phyloP scores from a whole-genome alignment of 306 rosid species.

The Begonia masoniana region DNA sequence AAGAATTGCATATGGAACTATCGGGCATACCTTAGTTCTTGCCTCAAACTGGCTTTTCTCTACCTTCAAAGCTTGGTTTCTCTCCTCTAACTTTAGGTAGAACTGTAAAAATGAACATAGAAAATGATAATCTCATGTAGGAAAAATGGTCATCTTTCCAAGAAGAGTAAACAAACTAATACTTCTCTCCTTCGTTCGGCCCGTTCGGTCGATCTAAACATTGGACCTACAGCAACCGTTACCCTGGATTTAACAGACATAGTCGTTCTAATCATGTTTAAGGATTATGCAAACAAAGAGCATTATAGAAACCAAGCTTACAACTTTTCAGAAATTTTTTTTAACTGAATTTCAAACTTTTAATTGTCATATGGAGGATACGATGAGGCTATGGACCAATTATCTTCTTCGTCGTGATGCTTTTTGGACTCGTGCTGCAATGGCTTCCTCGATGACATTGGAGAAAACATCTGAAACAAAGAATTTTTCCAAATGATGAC shows the following conservation, averaged over 20 bases:
- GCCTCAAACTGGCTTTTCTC: conserved; percentile 69
- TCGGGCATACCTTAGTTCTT: conserved; percentile 51
- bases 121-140: no score
- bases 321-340: neutral
- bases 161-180: neutral
- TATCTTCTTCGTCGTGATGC: conserved; percentile 72
- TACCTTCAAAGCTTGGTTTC: conserved; percentile 76
- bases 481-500: neutral
- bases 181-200: conserved; percentile 91
- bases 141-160: conserved; percentile 11
- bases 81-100: conserved; percentile 81
- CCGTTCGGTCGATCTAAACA: conserved; percentile 42
- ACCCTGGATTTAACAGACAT: conserved; percentile 66
- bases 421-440: conserved; percentile 42
- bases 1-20: no score
- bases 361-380: conserved; percentile 50
- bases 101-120: conserved; percentile 32
- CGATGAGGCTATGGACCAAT: conserved; percentile 73
- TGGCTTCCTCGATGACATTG: conserved; percentile 39
- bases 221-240: conserved; percentile 82
- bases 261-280: conserved; percentile 38
- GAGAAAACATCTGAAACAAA: conserved; percentile 17
- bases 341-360: no score
- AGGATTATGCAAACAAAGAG: conserved; percentile 26
- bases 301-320: neutral